Evolutionary conservation across 2,329 filamentous ascomycete genomes (phyloP).

Genomic region (Pseudodiploospora longispora): DNA sequence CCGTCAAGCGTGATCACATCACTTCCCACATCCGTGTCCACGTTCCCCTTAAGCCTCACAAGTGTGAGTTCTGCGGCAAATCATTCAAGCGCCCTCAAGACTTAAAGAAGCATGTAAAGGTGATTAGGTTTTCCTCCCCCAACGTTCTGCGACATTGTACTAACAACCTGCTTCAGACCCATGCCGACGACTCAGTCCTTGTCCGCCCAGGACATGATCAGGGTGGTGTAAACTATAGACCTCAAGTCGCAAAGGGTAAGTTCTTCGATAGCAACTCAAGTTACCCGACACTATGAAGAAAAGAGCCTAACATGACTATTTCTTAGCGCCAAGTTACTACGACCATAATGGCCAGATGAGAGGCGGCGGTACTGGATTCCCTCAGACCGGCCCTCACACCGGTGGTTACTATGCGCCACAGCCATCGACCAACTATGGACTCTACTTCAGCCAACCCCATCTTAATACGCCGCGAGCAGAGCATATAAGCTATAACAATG

Average conservation of each 20-base stretch:
- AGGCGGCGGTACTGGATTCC: slow-evolving; percentile 45
- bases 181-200: slow-evolving; percentile 86
- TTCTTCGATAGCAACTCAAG: slow-evolving; percentile 7
- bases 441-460: slow-evolving; percentile 67
- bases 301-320: slow-evolving; percentile 13
- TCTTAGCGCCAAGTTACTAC: slow-evolving; percentile 50
- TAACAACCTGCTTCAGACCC: slow-evolving; percentile 48
- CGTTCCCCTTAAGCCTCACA: slow-evolving; percentile 97
- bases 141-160: not conserved
- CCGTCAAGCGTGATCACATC: slow-evolving; percentile 98
- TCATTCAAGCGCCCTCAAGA: slow-evolving; percentile 99
- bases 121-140: slow-evolving; percentile 21
- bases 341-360: slow-evolving; percentile 59
- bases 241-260: slow-evolving; percentile 46
- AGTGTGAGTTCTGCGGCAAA: slow-evolving; percentile 97
- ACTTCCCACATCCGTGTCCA: slow-evolving; percentile 98
- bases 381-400: slow-evolving; percentile 46
- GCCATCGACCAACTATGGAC: slow-evolving; percentile 53
- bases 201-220: slow-evolving; percentile 45
- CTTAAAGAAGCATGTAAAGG: slow-evolving; percentile 97
- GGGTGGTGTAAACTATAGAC: slow-evolving; percentile 46
- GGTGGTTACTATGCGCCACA: slow-evolving; percentile 51
- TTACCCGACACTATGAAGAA: not conserved
- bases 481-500: slow-evolving; percentile 52
- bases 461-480: slow-evolving; percentile 46